phyloP scores from a whole-genome alignment of 169 alveolate species.

The Plasmodium sp. region DNA sequence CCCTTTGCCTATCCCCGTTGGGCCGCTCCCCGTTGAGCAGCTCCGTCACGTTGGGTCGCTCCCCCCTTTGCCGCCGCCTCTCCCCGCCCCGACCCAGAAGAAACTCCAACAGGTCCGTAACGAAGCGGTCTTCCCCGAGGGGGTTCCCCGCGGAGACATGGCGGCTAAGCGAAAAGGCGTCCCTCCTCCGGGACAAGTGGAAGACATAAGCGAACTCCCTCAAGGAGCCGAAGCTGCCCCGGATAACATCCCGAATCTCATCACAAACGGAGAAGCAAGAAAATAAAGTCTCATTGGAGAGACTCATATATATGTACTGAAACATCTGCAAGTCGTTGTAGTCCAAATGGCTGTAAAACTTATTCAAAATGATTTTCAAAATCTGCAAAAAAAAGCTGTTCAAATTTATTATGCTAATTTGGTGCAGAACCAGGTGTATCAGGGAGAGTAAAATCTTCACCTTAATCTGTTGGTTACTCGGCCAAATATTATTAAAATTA shows the following conservation, averaged over 20 bases:
- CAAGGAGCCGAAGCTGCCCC: neutral
- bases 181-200: neutral
- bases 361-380: slow-evolving; percentile 32
- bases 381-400: slow-evolving; percentile 26
- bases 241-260: slow-evolving; percentile 9
- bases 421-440: slow-evolving; percentile 44
- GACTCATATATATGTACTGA: slow-evolving; percentile 45
- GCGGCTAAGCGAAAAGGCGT: neutral
- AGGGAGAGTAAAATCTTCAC: slow-evolving; percentile 39
- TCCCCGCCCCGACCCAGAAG: neutral
- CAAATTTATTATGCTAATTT: slow-evolving; percentile 18
- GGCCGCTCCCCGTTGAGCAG: neutral
- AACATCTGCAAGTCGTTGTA: slow-evolving; percentile 52
- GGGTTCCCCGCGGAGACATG: neutral
- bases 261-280: slow-evolving; percentile 15
- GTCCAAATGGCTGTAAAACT: slow-evolving; percentile 49
- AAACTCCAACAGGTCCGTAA: neutral
- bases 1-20: neutral
- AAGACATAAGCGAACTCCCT: slow-evolving; percentile 21
- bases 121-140: neutral
- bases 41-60: neutral
- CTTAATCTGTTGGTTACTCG: slow-evolving; percentile 26
- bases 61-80: neutral
- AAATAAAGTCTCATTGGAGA: slow-evolving; percentile 54
- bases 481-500: slow-evolving; percentile 59